A percentile compares a stretch with the other conserved stretches of the same genome.
These are phyloP conservation scores for Coix lacrymajobi DNA, from an alignment of 176 grass and related monocot genomes.

Conservation along the genomic window DNA sequence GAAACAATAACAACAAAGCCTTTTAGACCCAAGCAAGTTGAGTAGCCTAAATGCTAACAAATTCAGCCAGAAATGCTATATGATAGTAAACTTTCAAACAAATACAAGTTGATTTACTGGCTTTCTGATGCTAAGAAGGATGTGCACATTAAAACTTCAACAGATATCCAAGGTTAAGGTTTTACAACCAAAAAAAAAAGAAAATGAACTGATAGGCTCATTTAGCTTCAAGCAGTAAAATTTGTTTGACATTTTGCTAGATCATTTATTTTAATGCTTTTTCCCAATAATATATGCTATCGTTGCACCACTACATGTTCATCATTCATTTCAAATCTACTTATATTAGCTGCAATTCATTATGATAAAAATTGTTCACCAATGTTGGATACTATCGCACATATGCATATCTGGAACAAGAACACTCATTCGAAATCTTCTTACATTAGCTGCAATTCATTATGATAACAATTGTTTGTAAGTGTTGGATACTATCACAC, in stretches of 20 bases:
- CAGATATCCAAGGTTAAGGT: not conserved
- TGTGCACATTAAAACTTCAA: not conserved
- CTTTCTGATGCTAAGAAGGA: constrained; percentile 5
- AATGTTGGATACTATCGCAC: not conserved
- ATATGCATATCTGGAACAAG: constrained; percentile 5
- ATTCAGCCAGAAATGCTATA: constrained; percentile 5
- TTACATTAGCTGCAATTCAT: not conserved
- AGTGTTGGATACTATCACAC: not conserved
- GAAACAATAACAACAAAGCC: not conserved
- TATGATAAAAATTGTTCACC: not conserved
- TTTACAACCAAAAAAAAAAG: not conserved
- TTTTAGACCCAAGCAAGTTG: not conserved
- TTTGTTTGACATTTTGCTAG: not conserved
- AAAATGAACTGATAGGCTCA: not conserved
- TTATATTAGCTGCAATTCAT: not conserved
- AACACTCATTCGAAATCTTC: not conserved
- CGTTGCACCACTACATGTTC: not conserved
- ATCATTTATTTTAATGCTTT: constrained; percentile 18
- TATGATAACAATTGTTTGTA: not conserved
- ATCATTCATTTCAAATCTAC: not conserved
- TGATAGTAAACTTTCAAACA: not conserved
- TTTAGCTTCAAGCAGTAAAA: constrained; percentile 1
- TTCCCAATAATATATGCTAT: not conserved
- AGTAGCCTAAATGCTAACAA: not conserved
- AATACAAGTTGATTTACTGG: not conserved